Conservation (phyloP, 2,329 filamentous ascomycete species). For the Beauveria medogensis region DNA sequence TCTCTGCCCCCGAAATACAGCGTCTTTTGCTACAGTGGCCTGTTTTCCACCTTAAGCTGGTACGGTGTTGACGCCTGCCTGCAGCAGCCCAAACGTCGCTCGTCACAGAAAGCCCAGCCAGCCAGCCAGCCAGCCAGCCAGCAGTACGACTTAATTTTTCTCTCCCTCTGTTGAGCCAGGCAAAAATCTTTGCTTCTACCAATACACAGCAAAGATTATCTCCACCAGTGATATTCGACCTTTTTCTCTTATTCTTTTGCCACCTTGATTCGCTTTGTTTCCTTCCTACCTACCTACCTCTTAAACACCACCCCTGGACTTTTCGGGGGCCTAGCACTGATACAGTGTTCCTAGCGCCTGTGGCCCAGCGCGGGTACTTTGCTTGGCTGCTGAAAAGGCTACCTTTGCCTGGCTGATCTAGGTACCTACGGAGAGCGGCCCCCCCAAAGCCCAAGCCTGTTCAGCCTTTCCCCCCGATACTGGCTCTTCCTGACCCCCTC, state of each 20-base stretch:
- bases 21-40: background rate
- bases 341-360: background rate
- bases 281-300: background rate
- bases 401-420: background rate
- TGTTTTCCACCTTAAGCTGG: background rate
- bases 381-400: background rate
- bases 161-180: background rate
- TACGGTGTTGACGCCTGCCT: background rate
- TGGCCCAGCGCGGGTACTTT: background rate
- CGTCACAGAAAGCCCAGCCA: background rate
- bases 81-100: background rate
- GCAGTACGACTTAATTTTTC: background rate
- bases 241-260: background rate
- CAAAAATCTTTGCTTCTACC: background rate
- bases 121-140: background rate
- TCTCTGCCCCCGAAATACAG: background rate
- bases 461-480: constrained; percentile 3
- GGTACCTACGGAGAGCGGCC: background rate
- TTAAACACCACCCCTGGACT: background rate
- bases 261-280: background rate
- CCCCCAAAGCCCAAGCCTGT: background rate
- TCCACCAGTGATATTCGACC: background rate
- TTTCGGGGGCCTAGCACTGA: background rate
- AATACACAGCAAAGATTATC: background rate
- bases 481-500: constrained; percentile 5